Conservation (phyloP, 345 rosid species). For the Draba incana region DNA sequence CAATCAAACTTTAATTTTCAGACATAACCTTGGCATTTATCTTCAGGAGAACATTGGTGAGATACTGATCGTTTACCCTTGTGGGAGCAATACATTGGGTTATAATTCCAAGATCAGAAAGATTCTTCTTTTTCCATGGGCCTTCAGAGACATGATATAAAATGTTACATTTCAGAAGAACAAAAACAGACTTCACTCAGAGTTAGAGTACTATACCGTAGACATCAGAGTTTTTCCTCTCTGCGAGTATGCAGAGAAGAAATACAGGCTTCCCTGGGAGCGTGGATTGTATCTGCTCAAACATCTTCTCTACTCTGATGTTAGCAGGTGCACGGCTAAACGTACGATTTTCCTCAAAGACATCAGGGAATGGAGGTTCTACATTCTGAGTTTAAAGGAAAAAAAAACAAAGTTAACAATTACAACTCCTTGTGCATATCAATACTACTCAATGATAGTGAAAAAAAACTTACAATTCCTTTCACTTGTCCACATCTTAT, state of each 20-base stretch:
- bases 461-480: constrained; percentile 73
- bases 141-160: constrained; percentile 43
- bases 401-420: not conserved
- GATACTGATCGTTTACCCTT: constrained; percentile 77
- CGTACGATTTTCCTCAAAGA: constrained; percentile 59
- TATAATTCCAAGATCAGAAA: constrained; percentile 77
- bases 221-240: constrained; percentile 75
- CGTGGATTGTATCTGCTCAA: constrained; percentile 56
- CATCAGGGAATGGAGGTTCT: constrained; percentile 52
- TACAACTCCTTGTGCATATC: not conserved
- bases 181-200: not conserved
- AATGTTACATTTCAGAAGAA: not conserved
- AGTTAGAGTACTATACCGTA: constrained; percentile 57
- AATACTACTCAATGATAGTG: not conserved
- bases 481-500: constrained; percentile 71
- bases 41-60: constrained; percentile 86
- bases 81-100: constrained; percentile 93
- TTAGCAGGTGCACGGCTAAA: constrained; percentile 57
- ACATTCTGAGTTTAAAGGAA: constrained; percentile 42
- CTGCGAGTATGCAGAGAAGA: constrained; percentile 81
- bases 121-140: constrained; percentile 87
- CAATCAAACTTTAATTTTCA: not conserved
- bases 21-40: constrained; percentile 85
- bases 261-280: constrained; percentile 78
- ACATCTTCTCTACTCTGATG: constrained; percentile 86